Percentiles rank a stretch among this genome's conserved stretches.
Conservation (phyloP, 2,329 filamentous ascomycete species). For the Metarhizium sp. region DNA sequence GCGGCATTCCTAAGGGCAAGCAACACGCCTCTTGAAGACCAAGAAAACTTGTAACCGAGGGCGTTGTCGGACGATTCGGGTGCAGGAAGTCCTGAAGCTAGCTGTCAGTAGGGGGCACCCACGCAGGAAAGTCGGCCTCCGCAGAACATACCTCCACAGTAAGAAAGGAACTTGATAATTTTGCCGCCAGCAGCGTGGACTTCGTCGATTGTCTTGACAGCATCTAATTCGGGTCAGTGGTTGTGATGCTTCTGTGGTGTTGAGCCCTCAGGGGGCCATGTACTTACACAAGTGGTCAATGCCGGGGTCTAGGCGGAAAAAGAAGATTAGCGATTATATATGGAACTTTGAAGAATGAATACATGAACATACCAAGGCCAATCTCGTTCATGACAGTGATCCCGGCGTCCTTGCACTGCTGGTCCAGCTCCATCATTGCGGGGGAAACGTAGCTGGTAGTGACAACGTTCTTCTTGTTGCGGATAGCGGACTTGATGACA, state of each 20-base stretch:
- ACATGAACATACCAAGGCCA: conserved; percentile 39
- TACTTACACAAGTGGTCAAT: conserved; percentile 53
- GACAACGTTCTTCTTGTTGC: conserved; percentile 90
- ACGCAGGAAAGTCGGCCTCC: not conserved
- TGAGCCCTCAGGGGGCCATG: not conserved
- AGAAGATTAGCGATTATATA: not conserved
- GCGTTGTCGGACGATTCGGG: conserved; percentile 77
- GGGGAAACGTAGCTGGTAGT: conserved; percentile 91
- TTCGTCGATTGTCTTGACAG: conserved; percentile 77
- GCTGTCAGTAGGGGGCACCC: not conserved
- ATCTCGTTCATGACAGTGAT: conserved; percentile 99
- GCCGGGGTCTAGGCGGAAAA: conserved; percentile 49
- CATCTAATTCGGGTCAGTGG: conserved; percentile 42
- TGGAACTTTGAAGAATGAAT: not conserved
- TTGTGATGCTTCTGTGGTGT: not conserved
- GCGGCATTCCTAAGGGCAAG: conserved; percentile 81
- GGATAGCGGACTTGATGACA: conserved; percentile 90
- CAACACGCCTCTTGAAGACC: conserved; percentile 72
- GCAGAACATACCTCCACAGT: conserved; percentile 50
- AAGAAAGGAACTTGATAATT: conserved; percentile 71
- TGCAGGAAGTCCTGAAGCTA: conserved; percentile 49
- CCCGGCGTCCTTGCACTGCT: conserved; percentile 74
- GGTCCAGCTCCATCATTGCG: conserved; percentile 83
- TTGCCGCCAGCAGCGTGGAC: conserved; percentile 85
- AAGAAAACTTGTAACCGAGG: conserved; percentile 81